phyloP scores from a whole-genome alignment of 1,284 basidiomycete genomes.

The Paramarasmius palmivorus region DNA sequence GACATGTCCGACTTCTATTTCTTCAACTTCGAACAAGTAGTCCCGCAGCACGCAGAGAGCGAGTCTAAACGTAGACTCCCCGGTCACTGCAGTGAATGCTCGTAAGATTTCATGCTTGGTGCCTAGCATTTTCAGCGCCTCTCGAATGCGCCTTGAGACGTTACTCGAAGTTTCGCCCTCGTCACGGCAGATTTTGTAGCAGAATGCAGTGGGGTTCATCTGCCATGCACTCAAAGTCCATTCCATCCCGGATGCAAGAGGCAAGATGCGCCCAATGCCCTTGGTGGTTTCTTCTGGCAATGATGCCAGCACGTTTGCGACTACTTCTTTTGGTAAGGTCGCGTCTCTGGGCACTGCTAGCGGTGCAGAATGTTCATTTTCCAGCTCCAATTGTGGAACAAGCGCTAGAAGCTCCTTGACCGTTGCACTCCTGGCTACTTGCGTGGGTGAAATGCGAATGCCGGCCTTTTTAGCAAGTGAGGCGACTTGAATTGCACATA shows the following conservation, averaged over 20 bases:
- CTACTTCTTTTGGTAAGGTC: too few relatives aligned
- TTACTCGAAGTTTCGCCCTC: neutral
- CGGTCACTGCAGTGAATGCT: conserved; percentile 1
- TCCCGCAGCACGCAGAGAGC: neutral
- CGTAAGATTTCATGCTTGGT: conserved; percentile 5
- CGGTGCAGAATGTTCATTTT: neutral
- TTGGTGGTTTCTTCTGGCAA: conserved; percentile 3
- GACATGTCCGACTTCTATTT: conserved; percentile 21
- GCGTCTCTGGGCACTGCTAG: neutral
- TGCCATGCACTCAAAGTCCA: conserved; percentile 8
- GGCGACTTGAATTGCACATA: conserved; percentile 48
- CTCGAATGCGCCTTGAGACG: neutral
- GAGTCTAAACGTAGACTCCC: neutral
- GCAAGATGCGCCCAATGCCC: conserved; percentile 22
- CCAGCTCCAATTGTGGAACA: conserved; percentile 3
- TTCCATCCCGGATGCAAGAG: conserved; percentile 37
- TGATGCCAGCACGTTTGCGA: too few relatives aligned
- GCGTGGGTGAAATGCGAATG: conserved; percentile 34
- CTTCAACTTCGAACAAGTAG: conserved; percentile 30
- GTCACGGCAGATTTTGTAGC: neutral
- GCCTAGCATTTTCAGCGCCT: neutral
- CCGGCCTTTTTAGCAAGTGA: conserved; percentile 39
- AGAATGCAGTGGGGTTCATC: neutral
- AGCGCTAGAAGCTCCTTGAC: conserved; percentile 34
- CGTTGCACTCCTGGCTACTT: conserved; percentile 41